Conservation (phyloP, 345 rosid genomes). For the Corchorus olitorius region DNA sequence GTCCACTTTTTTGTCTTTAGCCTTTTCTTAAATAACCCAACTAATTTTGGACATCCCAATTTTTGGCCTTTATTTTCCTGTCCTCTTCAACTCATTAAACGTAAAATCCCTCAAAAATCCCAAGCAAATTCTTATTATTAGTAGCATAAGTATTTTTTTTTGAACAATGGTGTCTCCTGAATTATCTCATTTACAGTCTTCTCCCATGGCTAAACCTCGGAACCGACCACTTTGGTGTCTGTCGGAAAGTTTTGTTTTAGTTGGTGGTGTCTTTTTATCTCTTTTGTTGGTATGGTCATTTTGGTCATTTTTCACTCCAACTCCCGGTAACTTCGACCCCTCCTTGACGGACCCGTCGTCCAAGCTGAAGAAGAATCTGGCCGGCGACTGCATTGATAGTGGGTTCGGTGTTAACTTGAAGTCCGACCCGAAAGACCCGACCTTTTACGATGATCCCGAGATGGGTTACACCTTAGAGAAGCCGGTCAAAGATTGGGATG, state of each 20-base stretch:
- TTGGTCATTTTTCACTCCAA: conserved; percentile 49
- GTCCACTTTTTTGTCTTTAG: neutral
- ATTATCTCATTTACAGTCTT: conserved; percentile 12
- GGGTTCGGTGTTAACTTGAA: conserved; percentile 35
- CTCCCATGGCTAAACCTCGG: conserved; percentile 53
- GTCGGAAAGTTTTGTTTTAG: conserved; percentile 52
- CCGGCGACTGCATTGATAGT: conserved; percentile 22
- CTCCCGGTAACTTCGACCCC: conserved; percentile 22
- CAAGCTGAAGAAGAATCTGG: conserved; percentile 12
- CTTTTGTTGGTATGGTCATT: conserved; percentile 67
- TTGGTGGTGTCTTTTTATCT: conserved; percentile 67
- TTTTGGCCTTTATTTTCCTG: neutral
- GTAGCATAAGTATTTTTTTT: neutral
- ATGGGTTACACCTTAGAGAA: conserved; percentile 62
- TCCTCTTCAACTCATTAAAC: neutral
- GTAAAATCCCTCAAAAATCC: neutral
- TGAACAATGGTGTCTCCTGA: conserved; percentile 37
- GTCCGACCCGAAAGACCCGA: conserved; percentile 57
- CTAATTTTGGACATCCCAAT: neutral
- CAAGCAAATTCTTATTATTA: too few species aligned
- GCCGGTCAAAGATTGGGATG: conserved; percentile 71
- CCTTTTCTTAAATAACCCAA: neutral
- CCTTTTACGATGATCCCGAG: conserved; percentile 79
- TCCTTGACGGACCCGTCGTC: conserved; percentile 4
- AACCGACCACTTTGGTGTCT: conserved; percentile 37